Evolutionary conservation across 805 yeast species (phyloP).

Genomic region (Candida anglica): DNA sequence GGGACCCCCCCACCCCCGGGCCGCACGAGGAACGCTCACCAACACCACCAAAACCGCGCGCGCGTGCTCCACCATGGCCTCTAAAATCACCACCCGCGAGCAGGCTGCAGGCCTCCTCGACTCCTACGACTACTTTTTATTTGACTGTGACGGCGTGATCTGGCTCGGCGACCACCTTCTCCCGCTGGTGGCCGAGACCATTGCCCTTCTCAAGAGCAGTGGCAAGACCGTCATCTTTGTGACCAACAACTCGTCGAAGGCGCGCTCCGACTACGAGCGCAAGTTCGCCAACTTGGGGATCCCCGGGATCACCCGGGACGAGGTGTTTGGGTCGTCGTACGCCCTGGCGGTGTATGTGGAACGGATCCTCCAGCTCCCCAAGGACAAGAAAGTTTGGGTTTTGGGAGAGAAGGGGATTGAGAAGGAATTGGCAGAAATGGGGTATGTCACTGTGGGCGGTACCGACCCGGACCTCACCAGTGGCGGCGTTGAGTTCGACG

Average conservation of each 20-base stretch:
- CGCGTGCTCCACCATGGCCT: conserved; percentile 44
- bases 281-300: conserved; percentile 66
- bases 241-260: conserved; percentile 92
- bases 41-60: too few species aligned
- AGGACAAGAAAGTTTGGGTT: conserved; percentile 78
- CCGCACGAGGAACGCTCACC: too few species aligned
- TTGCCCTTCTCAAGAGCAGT: conserved; percentile 48
- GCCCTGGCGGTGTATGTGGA: conserved; percentile 86
- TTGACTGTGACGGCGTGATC: conserved; percentile 96
- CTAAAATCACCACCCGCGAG: conserved; percentile 43
- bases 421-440: conserved; percentile 70
- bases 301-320: conserved; percentile 48
- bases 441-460: conserved; percentile 80
- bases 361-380: conserved; percentile 70
- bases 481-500: conserved; percentile 49
- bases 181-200: conserved; percentile 75
- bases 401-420: conserved; percentile 86
- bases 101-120: conserved; percentile 54
- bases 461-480: conserved; percentile 54
- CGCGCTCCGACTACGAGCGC: conserved; percentile 68
- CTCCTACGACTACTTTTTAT: conserved; percentile 77
- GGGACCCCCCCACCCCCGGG: too few species aligned
- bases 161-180: conserved; percentile 86
- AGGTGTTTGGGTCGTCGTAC: conserved; percentile 88
- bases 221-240: conserved; percentile 81